Conservation (phyloP, 2,329 filamentous ascomycete genomes). For the Penicillium sp. region DNA sequence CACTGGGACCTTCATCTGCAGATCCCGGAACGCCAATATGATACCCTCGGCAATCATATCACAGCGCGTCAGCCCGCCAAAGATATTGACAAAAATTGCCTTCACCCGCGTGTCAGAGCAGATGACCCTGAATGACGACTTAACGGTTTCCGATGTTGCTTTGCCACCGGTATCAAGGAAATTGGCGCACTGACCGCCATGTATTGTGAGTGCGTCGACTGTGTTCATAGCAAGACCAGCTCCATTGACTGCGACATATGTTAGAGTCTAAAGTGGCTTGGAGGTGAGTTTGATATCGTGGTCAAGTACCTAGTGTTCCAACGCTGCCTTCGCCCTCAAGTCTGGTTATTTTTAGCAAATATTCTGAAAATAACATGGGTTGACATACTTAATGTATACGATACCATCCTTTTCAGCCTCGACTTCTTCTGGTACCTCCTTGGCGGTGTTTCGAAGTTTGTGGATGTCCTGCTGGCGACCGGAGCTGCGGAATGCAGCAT, state of each 20-base stretch:
- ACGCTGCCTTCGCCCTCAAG: slow-evolving; percentile 61
- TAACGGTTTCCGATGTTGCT: slow-evolving; percentile 79
- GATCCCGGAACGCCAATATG: slow-evolving; percentile 69
- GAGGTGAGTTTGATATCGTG: not conserved
- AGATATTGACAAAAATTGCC: slow-evolving; percentile 73
- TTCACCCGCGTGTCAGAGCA: slow-evolving; percentile 70
- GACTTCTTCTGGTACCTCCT: slow-evolving; percentile 59
- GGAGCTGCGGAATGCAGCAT: slow-evolving; percentile 65
- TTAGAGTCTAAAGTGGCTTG: slow-evolving; percentile 6
- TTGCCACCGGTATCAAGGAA: slow-evolving; percentile 91
- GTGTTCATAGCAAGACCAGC: slow-evolving; percentile 92
- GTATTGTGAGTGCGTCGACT: slow-evolving; percentile 71
- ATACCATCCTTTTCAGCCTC: slow-evolving; percentile 71
- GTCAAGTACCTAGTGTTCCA: slow-evolving; percentile 63
- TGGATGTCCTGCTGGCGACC: slow-evolving; percentile 65
- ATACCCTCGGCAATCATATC: slow-evolving; percentile 82
- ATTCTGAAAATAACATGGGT: too few species aligned
- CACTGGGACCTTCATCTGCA: slow-evolving; percentile 68
- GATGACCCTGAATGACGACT: slow-evolving; percentile 73
- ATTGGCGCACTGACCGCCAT: slow-evolving; percentile 72
- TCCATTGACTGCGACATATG: slow-evolving; percentile 65
- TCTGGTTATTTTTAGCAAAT: slow-evolving; percentile 26
- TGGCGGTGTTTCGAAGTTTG: slow-evolving; percentile 53
- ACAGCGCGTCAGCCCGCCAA: slow-evolving; percentile 69
- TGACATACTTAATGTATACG: slow-evolving; percentile 68